Percentiles rank a stretch among this genome's conserved stretches.
These are phyloP conservation scores for Terfezia boudieri DNA, from an alignment of 495 filamentous ascomycete genomes.

Conservation along the genomic window DNA sequence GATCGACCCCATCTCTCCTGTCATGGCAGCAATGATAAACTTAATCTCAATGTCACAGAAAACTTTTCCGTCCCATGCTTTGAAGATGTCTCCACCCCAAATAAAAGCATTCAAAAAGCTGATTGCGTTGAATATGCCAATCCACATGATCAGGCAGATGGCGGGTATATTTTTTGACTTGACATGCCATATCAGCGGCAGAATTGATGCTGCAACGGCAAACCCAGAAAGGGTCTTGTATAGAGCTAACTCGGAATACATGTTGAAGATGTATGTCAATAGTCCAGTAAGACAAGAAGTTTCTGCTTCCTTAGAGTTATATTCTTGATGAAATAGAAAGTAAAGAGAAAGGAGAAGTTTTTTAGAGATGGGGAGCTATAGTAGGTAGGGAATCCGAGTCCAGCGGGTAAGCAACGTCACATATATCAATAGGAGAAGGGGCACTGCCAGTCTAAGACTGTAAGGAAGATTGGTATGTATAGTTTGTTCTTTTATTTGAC, in stretches of 20 bases:
- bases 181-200: slow-evolving; percentile 19
- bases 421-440: too few species aligned
- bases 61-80: slow-evolving; percentile 42
- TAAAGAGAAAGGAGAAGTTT: too few species aligned
- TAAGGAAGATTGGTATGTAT: too few species aligned
- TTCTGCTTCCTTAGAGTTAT: too few species aligned
- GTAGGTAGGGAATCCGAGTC: too few species aligned
- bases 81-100: slow-evolving; percentile 54
- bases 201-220: slow-evolving; percentile 5
- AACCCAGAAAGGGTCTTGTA: slow-evolving; percentile 5
- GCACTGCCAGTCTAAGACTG: too few species aligned
- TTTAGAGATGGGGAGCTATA: too few species aligned
- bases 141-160: slow-evolving; percentile 39
- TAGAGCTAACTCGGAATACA: neutral
- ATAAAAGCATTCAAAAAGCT: slow-evolving; percentile 56
- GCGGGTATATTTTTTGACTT: slow-evolving; percentile 39
- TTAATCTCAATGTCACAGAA: slow-evolving; percentile 73
- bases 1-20: slow-evolving; percentile 39
- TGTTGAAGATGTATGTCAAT: neutral
- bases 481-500: too few species aligned
- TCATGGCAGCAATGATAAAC: slow-evolving; percentile 36
- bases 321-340: too few species aligned
- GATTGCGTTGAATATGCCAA: slow-evolving; percentile 40
- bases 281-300: neutral
- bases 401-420: too few species aligned